Evolutionary conservation across 495 filamentous ascomycete species (phyloP), one percentile per base, ranked within the genome.

Genomic region (Mycothermus thermophilus): DNA sequence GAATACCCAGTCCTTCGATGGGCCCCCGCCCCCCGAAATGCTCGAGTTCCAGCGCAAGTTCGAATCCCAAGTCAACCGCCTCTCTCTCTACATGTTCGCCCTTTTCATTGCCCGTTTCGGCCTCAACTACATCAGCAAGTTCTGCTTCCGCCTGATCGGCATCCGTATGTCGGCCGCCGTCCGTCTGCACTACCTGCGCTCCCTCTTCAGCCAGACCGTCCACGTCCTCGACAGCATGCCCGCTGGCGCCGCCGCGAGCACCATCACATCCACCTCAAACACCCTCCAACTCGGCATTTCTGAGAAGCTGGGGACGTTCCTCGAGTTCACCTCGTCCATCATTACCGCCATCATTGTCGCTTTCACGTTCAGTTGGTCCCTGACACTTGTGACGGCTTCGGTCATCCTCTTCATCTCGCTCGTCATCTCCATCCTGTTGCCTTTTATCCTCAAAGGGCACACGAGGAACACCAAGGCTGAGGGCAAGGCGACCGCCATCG

Each of bases 301-400:
- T 6, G 74, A 80, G 52, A 80, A 79, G 48, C 67, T 75, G 7
- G 74, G 73, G 24, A 66, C 72, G 16, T 66, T 64, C 27, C 44
- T 78, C 25, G 58, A 66, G 37, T 71, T 59, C 32, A 37, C 64
- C 7, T 59, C 73, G 2, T 73, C 69, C 35, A 75, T 80, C 36
- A 39, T 75, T 14, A 60, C 68, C 0, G 64, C 75, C 14, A 75
- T 74, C 46, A 59, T 76, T 31, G 56, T 77, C 11, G 72, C 67
- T 9, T 78, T 72, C 40, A 60, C 47, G n/a, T 69, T 63, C 40
- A 66, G 54, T 41, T 76, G 74, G 74, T 54, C 59, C 8, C 50
- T 78, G 27, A 64, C 72, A 1, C 55, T 75, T 9, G 71, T 71
- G 9, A 73, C 73, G 4, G 56, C 66, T 35, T 69, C 67, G 16